Base-by-base conservation (phyloP, 192 early-diverging fungal species). In the Coemansia sp. region DNA sequence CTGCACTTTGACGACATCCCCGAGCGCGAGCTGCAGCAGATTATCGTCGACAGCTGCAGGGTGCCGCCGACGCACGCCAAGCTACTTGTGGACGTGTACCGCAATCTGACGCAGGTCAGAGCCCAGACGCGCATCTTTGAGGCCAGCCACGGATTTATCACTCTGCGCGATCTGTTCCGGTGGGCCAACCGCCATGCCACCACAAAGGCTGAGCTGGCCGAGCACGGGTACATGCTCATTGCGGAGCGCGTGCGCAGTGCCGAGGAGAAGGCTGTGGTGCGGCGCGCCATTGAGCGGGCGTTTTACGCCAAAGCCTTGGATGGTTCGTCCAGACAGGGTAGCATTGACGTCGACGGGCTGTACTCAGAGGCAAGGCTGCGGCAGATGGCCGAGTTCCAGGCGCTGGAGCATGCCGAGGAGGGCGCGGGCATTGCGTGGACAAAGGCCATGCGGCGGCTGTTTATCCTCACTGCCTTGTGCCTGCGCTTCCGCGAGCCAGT, bases 1-100 rank as follows among this genome's bases (percentile, higher is more conserved):
- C 80, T 99, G 40, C 92, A 97, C 64, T 99, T 99, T 72, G 89
- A 89, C 62, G 97, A 99, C 68, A 95, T 99, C 40, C 97, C 97
- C 1, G 90, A 93, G 58, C 66, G 70, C 27, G 97, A 99, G 80
- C 82, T 99, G 40, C 90, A 93, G 63, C 87, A 83, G 24, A 99
- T 99, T 77, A 80, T 99, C 11, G 87, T 90, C 15, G 78, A 82
- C 40, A 84, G 93, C 17, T 97, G 94, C 62, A 53, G 40, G 3
- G 90, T 99, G 65, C 90, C 97, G 8, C 95, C 95, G 12, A 87
- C 88, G 17, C 93, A 96, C 75, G 90, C 92, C 33, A 83, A 87
- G 60, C 84, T 86, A 8, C 77, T 97, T 21, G 95, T 99, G 1
- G 71, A 85, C 36, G 94, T 93, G 1, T 99, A 95, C 72, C 86